Conservation (phyloP, 2,329 filamentous ascomycete species). For the Phaeosphaeriaceae sp. region DNA sequence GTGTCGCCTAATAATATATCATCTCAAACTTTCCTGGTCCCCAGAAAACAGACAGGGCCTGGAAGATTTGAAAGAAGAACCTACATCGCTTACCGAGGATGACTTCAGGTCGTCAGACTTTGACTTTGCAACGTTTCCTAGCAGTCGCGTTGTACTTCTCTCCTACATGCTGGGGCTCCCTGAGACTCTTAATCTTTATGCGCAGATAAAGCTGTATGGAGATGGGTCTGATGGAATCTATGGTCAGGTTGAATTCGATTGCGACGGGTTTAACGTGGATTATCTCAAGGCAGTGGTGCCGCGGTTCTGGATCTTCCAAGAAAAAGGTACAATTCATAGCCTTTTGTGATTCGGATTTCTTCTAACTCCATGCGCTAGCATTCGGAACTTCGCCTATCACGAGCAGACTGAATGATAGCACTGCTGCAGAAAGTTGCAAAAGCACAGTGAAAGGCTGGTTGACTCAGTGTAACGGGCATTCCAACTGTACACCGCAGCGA, state of each 20-base stretch:
- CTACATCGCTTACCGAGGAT: background rate
- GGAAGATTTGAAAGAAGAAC: background rate
- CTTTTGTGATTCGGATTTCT: background rate
- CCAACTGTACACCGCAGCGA: background rate
- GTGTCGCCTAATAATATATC: slow-evolving; percentile 4
- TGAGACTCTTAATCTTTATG: background rate
- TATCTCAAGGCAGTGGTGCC: background rate
- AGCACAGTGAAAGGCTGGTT: background rate
- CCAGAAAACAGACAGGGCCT: background rate
- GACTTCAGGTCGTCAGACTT: slow-evolving; percentile 5
- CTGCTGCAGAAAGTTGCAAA: background rate
- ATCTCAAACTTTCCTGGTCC: slow-evolving; percentile 2
- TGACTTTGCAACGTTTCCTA: background rate
- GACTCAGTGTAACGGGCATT: background rate
- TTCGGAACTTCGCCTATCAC: background rate
- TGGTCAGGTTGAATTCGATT: background rate
- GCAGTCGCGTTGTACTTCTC: background rate
- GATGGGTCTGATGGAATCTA: background rate
- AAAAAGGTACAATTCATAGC: background rate
- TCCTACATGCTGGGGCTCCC: slow-evolving; percentile 1
- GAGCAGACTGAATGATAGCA: background rate
- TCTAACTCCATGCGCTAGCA: background rate
- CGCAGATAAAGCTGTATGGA: background rate
- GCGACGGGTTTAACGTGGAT: background rate
- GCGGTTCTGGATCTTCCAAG: slow-evolving; percentile 1